Percentiles rank a stretch among this genome's conserved stretches.
Evolutionary conservation across 805 yeast species (phyloP).

Genomic region (Lipomyces oligophaga): DNA sequence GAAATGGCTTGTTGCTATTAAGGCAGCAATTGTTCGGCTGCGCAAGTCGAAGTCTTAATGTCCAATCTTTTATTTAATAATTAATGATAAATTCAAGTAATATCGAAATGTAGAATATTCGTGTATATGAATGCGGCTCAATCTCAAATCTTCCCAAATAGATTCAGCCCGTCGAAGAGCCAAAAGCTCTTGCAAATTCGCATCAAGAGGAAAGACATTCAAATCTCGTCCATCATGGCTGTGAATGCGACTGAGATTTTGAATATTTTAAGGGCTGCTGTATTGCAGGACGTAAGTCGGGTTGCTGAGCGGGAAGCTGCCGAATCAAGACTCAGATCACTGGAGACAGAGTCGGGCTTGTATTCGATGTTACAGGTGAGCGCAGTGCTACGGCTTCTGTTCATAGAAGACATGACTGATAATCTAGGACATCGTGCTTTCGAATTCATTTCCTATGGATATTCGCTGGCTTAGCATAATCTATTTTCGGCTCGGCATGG

Average conservation of each 20-base stretch:
- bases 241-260: slow-evolving; percentile 16
- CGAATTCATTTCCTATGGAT: slow-evolving; percentile 54
- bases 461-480: slow-evolving; percentile 84
- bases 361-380: slow-evolving; percentile 52
- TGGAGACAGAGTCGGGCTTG: slow-evolving; percentile 65
- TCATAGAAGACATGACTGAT: not conserved
- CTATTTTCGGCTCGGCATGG: slow-evolving; percentile 83
- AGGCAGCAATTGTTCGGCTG: slow-evolving; percentile 34
- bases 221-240: slow-evolving; percentile 18
- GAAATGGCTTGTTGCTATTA: slow-evolving; percentile 49
- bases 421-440: too few species aligned
- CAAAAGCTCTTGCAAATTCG: too few species aligned
- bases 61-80: too few species aligned
- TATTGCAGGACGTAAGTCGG: slow-evolving; percentile 41
- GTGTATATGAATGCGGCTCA: too few species aligned
- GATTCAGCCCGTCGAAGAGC: too few species aligned
- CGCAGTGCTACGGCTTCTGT: not conserved
- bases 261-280: slow-evolving; percentile 48
- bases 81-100: too few species aligned
- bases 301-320: slow-evolving; percentile 57
- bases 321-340: slow-evolving; percentile 61
- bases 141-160: too few species aligned
- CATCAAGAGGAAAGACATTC: too few species aligned
- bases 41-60: too few species aligned
- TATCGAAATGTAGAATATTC: too few species aligned